phyloP scores from a whole-genome alignment of 1,284 basidiomycete species.

The Paramarasmius palmivorus region DNA sequence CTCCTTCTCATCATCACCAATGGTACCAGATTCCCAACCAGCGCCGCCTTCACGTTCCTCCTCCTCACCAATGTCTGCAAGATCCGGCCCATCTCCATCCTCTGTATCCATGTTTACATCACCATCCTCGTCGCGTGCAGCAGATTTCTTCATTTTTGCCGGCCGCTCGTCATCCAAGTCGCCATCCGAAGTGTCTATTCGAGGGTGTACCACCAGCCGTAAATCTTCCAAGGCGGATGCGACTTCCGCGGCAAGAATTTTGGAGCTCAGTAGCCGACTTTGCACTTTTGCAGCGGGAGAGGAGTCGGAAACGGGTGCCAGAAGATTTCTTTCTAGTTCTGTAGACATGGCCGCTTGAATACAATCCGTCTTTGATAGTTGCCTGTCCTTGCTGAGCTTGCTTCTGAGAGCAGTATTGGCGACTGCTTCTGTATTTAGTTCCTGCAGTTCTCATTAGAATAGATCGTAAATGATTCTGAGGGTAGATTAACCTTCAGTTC shows the following conservation, averaged over 20 bases:
- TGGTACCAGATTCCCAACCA: slow-evolving; percentile 65
- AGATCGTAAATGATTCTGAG: slow-evolving; percentile 19
- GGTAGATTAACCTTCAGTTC: slow-evolving; percentile 58
- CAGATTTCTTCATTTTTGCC: slow-evolving; percentile 20
- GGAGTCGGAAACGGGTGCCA: slow-evolving; percentile 35
- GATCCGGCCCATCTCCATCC: slow-evolving; percentile 26
- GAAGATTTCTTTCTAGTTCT: slow-evolving; percentile 37
- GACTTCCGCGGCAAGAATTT: slow-evolving; percentile 67
- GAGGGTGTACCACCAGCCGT: slow-evolving; percentile 42
- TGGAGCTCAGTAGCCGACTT: slow-evolving; percentile 76
- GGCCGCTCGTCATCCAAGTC: slow-evolving; percentile 27
- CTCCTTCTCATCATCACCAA: slow-evolving; percentile 33
- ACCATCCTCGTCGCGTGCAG: slow-evolving; percentile 24
- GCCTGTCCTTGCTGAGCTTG: slow-evolving; percentile 75
- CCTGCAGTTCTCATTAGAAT: slow-evolving; percentile 37
- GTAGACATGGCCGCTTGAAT: slow-evolving; percentile 45
- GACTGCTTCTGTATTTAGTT: slow-evolving; percentile 57
- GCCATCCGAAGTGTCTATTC: slow-evolving; percentile 20
- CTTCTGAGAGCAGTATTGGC: slow-evolving; percentile 63
- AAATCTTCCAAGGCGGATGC: slow-evolving; percentile 53
- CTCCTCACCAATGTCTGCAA: slow-evolving; percentile 22
- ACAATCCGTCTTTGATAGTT: slow-evolving; percentile 46
- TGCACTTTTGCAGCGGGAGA: slow-evolving; percentile 63
- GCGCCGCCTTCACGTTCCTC: slow-evolving; percentile 34
- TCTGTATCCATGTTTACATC: slow-evolving; percentile 32